A percentile compares a stretch with the other conserved stretches of the same genome.
Evolutionary conservation across 169 alveolate genomes (phyloP).

Genomic region (Plasmodium blacklocki): DNA sequence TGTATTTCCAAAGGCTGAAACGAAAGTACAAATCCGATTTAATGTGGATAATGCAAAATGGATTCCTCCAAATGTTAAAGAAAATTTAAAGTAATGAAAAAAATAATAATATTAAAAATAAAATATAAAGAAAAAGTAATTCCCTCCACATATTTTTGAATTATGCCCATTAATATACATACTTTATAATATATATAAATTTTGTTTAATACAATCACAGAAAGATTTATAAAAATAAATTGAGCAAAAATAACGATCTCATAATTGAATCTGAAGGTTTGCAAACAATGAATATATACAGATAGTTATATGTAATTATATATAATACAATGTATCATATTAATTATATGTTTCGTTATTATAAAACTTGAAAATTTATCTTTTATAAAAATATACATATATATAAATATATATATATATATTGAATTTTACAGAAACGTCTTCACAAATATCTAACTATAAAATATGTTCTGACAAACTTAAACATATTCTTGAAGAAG

Average conservation of each 20-base stretch:
- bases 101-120: background rate
- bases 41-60: constrained; percentile 81
- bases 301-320: too few relatives aligned
- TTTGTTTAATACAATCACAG: constrained; percentile 2
- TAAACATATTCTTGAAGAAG: constrained; percentile 48
- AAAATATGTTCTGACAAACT: constrained; percentile 53
- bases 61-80: constrained; percentile 79
- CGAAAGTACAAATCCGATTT: constrained; percentile 85
- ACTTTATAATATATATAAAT: background rate
- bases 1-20: constrained; percentile 79
- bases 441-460: constrained; percentile 63
- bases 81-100: constrained; percentile 79
- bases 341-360: too few relatives aligned
- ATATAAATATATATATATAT: background rate
- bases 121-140: background rate
- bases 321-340: too few relatives aligned
- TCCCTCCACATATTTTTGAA: background rate
- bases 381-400: background rate
- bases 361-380: too few relatives aligned
- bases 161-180: background rate
- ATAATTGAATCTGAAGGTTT: constrained; percentile 66
- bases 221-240: constrained; percentile 28
- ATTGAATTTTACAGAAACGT: constrained; percentile 21
- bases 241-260: constrained; percentile 54
- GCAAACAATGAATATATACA: background rate